phyloP scores from a whole-genome alignment of 176 grass and related monocot genomes.

The Musa acuminata region DNA sequence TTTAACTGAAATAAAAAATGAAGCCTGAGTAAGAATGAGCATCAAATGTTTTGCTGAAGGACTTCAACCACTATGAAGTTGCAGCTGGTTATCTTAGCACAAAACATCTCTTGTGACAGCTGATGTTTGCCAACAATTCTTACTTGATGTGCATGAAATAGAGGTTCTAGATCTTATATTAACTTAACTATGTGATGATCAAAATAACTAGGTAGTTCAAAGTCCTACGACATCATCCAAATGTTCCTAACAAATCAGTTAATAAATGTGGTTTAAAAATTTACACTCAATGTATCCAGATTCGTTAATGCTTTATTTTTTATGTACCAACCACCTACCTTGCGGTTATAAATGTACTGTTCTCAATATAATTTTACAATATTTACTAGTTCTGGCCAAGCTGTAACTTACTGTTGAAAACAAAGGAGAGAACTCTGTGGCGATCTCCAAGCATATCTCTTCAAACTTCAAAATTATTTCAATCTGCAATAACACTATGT shows the following conservation, averaged over 20 bases:
- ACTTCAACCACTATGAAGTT: too few relatives aligned
- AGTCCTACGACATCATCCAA: background rate
- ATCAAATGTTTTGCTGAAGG: too few relatives aligned
- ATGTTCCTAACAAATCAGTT: background rate
- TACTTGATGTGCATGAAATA: background rate
- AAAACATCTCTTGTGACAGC: too few relatives aligned
- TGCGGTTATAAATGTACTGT: background rate
- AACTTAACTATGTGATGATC: background rate
- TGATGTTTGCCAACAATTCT: too few relatives aligned
- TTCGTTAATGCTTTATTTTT: background rate
- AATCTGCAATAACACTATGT: constrained; percentile 42
- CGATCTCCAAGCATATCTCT: constrained; percentile 81
- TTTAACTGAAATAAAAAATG: background rate
- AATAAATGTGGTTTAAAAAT: background rate
- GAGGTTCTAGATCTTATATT: background rate
- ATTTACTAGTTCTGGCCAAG: background rate
- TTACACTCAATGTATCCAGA: background rate
- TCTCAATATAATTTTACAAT: background rate
- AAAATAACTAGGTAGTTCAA: background rate
- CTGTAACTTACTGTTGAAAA: constrained; percentile 46
- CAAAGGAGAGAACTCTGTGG: constrained; percentile 55
- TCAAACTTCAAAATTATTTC: constrained; percentile 97
- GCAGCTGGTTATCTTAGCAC: too few relatives aligned
- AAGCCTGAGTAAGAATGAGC: background rate
- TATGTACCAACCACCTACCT: background rate